A percentile compares a stretch with the other conserved stretches of the same genome.
Conservation (phyloP, 768 basidiomycete species). For the Xerocomellus chrysenteron region DNA sequence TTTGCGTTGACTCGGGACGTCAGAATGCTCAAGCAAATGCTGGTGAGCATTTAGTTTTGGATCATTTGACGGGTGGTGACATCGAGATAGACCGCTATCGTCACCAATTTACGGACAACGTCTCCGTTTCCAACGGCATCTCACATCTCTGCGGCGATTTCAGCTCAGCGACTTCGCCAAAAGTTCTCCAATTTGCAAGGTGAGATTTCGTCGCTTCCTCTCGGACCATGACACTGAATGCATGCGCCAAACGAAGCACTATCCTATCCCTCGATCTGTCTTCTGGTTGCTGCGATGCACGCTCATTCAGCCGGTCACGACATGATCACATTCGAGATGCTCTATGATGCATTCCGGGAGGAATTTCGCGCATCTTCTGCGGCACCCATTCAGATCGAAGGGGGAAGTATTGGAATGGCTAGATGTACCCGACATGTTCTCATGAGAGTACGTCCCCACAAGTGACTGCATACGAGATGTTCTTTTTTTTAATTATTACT, state of each 20-base stretch:
- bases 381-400: conserved; percentile 73
- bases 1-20: conserved; percentile 62
- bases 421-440: conserved; percentile 63
- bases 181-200: conserved; percentile 54
- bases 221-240: background rate
- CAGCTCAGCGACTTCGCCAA: conserved; percentile 56
- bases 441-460: conserved; percentile 52
- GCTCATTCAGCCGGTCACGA: conserved; percentile 73
- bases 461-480: background rate
- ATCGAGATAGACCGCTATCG: conserved; percentile 39
- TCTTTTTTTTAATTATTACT: background rate
- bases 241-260: conserved; percentile 46
- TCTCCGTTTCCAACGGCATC: conserved; percentile 54
- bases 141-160: conserved; percentile 42
- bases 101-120: conserved; percentile 45
- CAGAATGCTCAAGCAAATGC: conserved; percentile 52
- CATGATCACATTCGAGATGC: conserved; percentile 88
- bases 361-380: conserved; percentile 70
- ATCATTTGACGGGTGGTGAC: conserved; percentile 8
- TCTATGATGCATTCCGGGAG: conserved; percentile 74
- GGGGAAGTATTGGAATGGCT: conserved; percentile 75
- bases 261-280: conserved; percentile 75
- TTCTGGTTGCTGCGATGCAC: conserved; percentile 85
- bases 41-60: conserved; percentile 47
- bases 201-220: conserved; percentile 31